A percentile compares a stretch with the other conserved stretches of the same genome.
Evolutionary conservation across 345 rosid species (phyloP).

Genomic region (Rhodomyrtus tomentosa): DNA sequence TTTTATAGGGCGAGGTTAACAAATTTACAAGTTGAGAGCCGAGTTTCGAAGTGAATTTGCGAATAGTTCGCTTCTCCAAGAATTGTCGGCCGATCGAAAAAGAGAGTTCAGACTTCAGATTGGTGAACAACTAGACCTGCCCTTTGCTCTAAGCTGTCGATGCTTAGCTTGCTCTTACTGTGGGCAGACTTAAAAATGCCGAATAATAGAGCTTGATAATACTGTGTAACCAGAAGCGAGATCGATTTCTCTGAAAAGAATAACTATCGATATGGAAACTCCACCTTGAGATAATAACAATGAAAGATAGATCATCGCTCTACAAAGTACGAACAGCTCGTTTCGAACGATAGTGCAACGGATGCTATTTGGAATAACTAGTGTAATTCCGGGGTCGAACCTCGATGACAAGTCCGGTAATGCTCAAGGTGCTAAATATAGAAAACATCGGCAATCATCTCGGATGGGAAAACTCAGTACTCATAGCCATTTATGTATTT

Average conservation of each 20-base stretch:
- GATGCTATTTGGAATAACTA: too few species aligned
- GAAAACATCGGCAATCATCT: neutral
- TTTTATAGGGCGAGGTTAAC: neutral
- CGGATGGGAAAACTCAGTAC: neutral
- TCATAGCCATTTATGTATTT: neutral
- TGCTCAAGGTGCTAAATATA: neutral
- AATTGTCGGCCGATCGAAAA: neutral
- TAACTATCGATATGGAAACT: too few species aligned
- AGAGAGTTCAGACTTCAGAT: neutral
- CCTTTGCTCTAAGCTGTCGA: neutral
- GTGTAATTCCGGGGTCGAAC: neutral
- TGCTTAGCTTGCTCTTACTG: neutral
- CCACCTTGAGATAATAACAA: neutral
- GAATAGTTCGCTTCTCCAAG: neutral
- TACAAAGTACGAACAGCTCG: too few species aligned
- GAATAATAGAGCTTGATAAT: neutral
- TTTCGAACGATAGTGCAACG: neutral
- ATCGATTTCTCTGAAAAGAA: neutral
- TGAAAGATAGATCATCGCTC: neutral
- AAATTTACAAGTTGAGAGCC: neutral
- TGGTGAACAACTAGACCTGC: neutral
- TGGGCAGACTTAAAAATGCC: neutral
- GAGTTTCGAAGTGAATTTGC: neutral
- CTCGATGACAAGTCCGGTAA: accelerated
- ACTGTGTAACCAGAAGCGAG: neutral